Evolutionary conservation across 257 asterid genomes (phyloP).

Genomic region (Forsythia viridissima): DNA sequence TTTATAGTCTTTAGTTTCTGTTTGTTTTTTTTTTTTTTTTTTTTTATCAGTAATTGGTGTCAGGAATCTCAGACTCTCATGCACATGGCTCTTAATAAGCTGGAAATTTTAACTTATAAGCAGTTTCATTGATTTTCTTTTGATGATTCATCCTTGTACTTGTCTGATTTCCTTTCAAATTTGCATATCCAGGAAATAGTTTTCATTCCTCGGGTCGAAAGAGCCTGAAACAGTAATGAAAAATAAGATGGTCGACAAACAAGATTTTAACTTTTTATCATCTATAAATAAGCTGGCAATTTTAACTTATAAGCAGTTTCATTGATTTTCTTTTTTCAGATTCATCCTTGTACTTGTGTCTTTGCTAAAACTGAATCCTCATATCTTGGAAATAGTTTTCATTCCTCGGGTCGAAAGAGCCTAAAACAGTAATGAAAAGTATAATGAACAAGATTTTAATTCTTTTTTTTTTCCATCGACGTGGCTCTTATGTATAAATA

Average conservation of each 20-base stretch:
- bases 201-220: not conserved
- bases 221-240: too few species aligned
- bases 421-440: too few species aligned
- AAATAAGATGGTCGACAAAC: too few species aligned
- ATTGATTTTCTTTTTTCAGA: not conserved
- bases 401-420: not conserved
- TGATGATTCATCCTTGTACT: not conserved
- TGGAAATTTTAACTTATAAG: not conserved
- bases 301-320: not conserved
- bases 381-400: not conserved
- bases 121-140: not conserved
- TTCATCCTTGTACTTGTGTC: not conserved
- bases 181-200: too few species aligned
- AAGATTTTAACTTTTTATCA: too few species aligned
- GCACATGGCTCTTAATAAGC: conserved; percentile 11
- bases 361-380: too few species aligned
- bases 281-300: not conserved
- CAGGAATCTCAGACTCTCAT: not conserved
- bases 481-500: too few species aligned
- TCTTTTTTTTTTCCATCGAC: too few species aligned
- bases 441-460: too few species aligned
- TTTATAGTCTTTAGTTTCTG: conserved; percentile 1
- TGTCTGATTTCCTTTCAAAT: not conserved
- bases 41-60: not conserved
- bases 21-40: too few species aligned